Conservation (phyloP, 441 rosid genomes). For the Euphorbia schlechtendalii region DNA sequence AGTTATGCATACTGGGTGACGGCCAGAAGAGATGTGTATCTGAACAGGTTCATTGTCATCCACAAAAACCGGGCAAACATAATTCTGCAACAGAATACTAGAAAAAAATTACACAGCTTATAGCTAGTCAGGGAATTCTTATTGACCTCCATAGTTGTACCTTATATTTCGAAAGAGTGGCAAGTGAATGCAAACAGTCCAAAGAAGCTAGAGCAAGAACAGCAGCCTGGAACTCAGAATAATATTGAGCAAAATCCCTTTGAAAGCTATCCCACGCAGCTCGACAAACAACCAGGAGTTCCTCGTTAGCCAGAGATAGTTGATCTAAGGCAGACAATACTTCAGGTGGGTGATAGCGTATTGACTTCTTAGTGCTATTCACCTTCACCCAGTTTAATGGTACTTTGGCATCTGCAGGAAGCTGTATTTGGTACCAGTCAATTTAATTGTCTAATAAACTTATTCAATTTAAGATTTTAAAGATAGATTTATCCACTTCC, state of each 20-base stretch:
- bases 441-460: slow-evolving; percentile 20
- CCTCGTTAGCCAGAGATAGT: slow-evolving; percentile 70
- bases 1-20: slow-evolving; percentile 66
- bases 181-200: slow-evolving; percentile 87
- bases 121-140: slow-evolving; percentile 11
- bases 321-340: slow-evolving; percentile 63
- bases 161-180: slow-evolving; percentile 76
- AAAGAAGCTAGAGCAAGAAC: slow-evolving; percentile 78
- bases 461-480: background rate
- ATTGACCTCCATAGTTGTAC: slow-evolving; percentile 26
- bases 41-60: slow-evolving; percentile 64
- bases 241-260: slow-evolving; percentile 50
- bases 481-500: background rate
- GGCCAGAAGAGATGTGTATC: slow-evolving; percentile 63
- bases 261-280: slow-evolving; percentile 80
- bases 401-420: slow-evolving; percentile 61
- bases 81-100: slow-evolving; percentile 48
- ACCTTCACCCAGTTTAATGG: slow-evolving; percentile 78
- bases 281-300: slow-evolving; percentile 55
- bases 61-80: slow-evolving; percentile 58
- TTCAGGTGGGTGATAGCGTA: slow-evolving; percentile 91
- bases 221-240: slow-evolving; percentile 67
- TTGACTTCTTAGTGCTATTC: slow-evolving; percentile 73
- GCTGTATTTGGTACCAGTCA: slow-evolving; percentile 36
- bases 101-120: slow-evolving; percentile 17